phyloP scores from a whole-genome alignment of 306 rosid species.

The Acacia crassicarpa region DNA sequence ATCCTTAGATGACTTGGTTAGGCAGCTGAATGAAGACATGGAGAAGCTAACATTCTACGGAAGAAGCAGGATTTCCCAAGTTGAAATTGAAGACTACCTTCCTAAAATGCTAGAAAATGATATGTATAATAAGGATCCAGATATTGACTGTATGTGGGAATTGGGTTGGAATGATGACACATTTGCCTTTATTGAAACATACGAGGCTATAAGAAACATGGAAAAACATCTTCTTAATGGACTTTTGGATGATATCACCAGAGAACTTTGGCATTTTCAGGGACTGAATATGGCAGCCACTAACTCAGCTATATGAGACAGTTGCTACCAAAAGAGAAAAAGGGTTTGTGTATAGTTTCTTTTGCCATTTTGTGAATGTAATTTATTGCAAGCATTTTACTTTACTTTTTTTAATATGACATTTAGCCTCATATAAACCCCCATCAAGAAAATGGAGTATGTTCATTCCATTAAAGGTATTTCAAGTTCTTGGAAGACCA shows the following conservation, averaged over 20 bases:
- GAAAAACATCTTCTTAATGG: slow-evolving; percentile 65
- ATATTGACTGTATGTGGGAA: slow-evolving; percentile 90
- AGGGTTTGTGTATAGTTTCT: background rate
- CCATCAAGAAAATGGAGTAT: background rate
- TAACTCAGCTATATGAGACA: background rate
- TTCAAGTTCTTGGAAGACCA: background rate
- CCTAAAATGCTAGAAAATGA: slow-evolving; percentile 78
- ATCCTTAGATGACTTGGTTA: slow-evolving; percentile 65
- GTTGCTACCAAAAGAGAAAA: background rate
- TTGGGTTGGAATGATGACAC: slow-evolving; percentile 70
- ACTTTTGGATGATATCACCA: slow-evolving; percentile 70
- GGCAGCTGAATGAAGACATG: slow-evolving; percentile 57
- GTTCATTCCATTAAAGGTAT: background rate
- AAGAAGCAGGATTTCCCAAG: slow-evolving; percentile 40
- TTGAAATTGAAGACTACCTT: slow-evolving; percentile 59
- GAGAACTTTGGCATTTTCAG: slow-evolving; percentile 51
- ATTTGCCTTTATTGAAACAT: slow-evolving; percentile 62
- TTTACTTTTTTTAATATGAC: background rate
- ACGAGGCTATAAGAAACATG: slow-evolving; percentile 71
- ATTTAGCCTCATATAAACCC: slow-evolving; percentile 6
- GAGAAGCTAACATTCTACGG: slow-evolving; percentile 68
- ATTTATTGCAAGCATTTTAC: slow-evolving; percentile 1
- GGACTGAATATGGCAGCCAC: slow-evolving; percentile 18
- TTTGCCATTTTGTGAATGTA: slow-evolving; percentile 31
- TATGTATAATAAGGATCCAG: slow-evolving; percentile 53